Percentiles rank a stretch among this genome's conserved stretches.
Evolutionary conservation across 306 rosid species (phyloP).

Genomic region (Acacia confusa): DNA sequence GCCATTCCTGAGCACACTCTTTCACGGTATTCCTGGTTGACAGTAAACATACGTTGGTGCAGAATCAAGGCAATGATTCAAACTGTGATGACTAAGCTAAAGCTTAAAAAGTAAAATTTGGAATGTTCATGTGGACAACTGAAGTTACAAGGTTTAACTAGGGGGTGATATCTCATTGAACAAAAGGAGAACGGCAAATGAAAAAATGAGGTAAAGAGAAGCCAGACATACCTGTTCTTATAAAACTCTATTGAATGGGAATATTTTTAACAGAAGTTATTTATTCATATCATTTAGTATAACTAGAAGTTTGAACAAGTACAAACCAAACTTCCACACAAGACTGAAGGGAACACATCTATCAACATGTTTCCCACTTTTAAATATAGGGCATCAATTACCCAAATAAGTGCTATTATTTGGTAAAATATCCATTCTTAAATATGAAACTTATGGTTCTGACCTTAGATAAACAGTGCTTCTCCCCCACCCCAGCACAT

Average conservation of each 20-base stretch:
- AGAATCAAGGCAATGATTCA: not conserved
- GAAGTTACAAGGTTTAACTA: not conserved
- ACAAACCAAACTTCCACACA: not conserved
- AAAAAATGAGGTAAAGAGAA: not conserved
- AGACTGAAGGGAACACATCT: too few relatives aligned
- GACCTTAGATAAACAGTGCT: not conserved
- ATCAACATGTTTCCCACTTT: too few relatives aligned
- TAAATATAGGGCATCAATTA: too few relatives aligned
- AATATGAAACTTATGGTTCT: conserved; percentile 9
- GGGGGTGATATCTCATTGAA: not conserved
- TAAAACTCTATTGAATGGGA: not conserved
- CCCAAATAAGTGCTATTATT: not conserved
- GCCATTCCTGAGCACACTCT: conserved; percentile 74
- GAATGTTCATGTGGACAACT: not conserved
- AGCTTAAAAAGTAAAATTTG: not conserved
- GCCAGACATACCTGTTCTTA: not conserved
- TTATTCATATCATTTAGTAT: not conserved
- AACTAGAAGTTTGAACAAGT: not conserved
- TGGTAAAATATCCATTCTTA: conserved; percentile 11
- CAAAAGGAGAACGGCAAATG: not conserved
- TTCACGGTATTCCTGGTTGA: conserved; percentile 69
- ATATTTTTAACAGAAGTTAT: not conserved
- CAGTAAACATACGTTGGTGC: conserved; percentile 20
- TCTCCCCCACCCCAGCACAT: not conserved
- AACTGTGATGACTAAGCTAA: not conserved